Evolutionary conservation across 1,284 basidiomycete species (phyloP).

Genomic region (Waitea zeae): DNA sequence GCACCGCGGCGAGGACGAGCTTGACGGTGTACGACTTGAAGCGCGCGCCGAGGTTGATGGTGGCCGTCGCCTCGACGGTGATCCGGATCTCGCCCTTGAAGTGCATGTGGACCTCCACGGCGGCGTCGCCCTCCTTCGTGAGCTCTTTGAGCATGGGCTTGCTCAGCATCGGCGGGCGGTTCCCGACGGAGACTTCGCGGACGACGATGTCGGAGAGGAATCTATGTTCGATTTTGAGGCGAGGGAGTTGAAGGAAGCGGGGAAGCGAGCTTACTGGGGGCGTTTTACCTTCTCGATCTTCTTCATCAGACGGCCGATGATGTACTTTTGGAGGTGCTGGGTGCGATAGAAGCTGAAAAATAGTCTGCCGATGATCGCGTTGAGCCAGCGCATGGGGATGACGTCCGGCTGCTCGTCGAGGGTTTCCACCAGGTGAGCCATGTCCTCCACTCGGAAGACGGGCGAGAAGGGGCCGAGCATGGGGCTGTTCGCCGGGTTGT

Average conservation of each 20-base stretch:
- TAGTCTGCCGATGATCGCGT: slow-evolving; percentile 80
- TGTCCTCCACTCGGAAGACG: slow-evolving; percentile 66
- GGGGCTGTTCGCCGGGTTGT: slow-evolving; percentile 35
- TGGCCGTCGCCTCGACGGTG: slow-evolving; percentile 78
- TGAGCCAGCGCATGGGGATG: slow-evolving; percentile 94
- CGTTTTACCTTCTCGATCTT: slow-evolving; percentile 85
- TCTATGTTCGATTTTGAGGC: too few species aligned
- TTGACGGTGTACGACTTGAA: slow-evolving; percentile 87
- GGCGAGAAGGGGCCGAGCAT: slow-evolving; percentile 35
- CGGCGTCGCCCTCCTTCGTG: slow-evolving; percentile 81
- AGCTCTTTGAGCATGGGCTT: slow-evolving; percentile 97
- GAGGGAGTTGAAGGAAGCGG: too few species aligned
- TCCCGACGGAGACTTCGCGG: slow-evolving; percentile 80
- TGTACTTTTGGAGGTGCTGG: slow-evolving; percentile 62
- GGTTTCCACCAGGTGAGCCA: slow-evolving; percentile 69
- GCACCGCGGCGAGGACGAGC: slow-evolving; percentile 72
- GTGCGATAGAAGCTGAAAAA: slow-evolving; percentile 90
- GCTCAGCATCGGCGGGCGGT: slow-evolving; percentile 66
- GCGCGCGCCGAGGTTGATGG: slow-evolving; percentile 62
- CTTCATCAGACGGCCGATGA: slow-evolving; percentile 82
- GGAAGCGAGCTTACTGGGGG: too few species aligned
- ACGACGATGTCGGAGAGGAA: slow-evolving; percentile 81
- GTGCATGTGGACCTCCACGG: slow-evolving; percentile 72
- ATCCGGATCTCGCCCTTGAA: slow-evolving; percentile 81
- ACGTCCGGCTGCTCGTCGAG: slow-evolving; percentile 89